Base-by-base conservation (phyloP, 2,329 filamentous ascomycete genomes). In the Penicillium sp. region DNA sequence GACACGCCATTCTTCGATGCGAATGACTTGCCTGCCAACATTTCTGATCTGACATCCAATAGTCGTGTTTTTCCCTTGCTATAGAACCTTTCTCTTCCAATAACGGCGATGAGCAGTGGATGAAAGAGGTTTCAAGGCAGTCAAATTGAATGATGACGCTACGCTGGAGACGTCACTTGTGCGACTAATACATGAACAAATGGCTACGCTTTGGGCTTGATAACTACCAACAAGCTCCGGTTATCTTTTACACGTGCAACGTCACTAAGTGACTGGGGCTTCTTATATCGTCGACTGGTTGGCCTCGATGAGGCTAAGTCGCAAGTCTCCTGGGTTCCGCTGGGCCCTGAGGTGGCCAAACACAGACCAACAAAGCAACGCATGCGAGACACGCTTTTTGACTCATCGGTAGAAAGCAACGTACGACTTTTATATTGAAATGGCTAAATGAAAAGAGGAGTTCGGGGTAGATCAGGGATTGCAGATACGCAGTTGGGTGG, bases 181-280 rank as follows among this genome's bases (percentile, higher is more conserved):
- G 13, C 32, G 32, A 45, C 34, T 19, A 26, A 5, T 14, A 38
- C n/a, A 7, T 18, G 23, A 14, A 29, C 27, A 27, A 26, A 14
- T 47, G 32, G n/a, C 11, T 27, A 14, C 6, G 4, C 14, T 10
- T 47, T n/a, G 30, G 7, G 4, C 3, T 14, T 4, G 32, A 10
- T 3, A 4, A 18, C 7, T 38, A 3, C 34, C n/a, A 35, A 10
- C 19, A 38, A 36, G n/a, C 1, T 6, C 34, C 11, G n/a, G 11
- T 11, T 1, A 29, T 11, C 19, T 2, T 47, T 10, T 4, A 4
- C 7, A 23, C 1, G 2, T 4, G 7, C 7, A 7, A 47, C 14
- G 18, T 18, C 4, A 14, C 5, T 0, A 1, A 11, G 13, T 29
- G 3, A 9, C 1, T 9, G 1, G 0, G 8, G 6, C 16, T 4